phyloP scores from a whole-genome alignment of 768 basidiomycete species.

The Xerocomus spinulosus region DNA sequence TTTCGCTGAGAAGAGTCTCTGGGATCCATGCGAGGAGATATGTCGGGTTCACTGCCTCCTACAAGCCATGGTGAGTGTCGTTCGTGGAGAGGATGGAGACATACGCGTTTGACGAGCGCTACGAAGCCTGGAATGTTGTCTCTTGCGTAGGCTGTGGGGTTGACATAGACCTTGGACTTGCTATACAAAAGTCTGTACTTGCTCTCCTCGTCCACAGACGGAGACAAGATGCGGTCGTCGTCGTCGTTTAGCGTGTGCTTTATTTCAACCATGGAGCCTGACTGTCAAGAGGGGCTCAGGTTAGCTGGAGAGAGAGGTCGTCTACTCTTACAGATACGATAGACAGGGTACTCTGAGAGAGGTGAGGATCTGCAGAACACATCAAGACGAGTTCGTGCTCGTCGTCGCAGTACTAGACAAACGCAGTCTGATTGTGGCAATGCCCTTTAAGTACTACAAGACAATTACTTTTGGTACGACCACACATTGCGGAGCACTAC shows the following conservation, averaged over 20 bases:
- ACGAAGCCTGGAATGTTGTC: slow-evolving; percentile 96
- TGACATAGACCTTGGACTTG: slow-evolving; percentile 93
- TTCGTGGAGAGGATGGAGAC: slow-evolving; percentile 25
- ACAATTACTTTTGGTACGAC: slow-evolving; percentile 83
- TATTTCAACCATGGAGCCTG: slow-evolving; percentile 74
- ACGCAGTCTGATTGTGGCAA: slow-evolving; percentile 25
- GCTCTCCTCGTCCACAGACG: slow-evolving; percentile 44
- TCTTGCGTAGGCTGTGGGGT: slow-evolving; percentile 85
- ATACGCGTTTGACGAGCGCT: slow-evolving; percentile 82
- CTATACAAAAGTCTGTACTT: slow-evolving; percentile 77
- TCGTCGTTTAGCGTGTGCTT: slow-evolving; percentile 35
- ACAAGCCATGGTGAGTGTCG: slow-evolving; percentile 10
- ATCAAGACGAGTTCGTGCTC: slow-evolving; percentile 17
- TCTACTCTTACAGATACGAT: slow-evolving; percentile 42
- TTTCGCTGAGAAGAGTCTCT: slow-evolving; percentile 76
- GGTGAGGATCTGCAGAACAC: slow-evolving; percentile 18
- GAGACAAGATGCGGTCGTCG: slow-evolving; percentile 5
- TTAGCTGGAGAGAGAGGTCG: neutral
- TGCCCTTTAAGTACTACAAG: slow-evolving; percentile 9
- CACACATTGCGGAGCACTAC: slow-evolving; percentile 94
- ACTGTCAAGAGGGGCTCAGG: slow-evolving; percentile 27
- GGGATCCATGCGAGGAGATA: slow-evolving; percentile 94
- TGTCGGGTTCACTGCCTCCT: slow-evolving; percentile 73
- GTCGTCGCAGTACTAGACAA: no score
- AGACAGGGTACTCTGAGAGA: slow-evolving; percentile 42